Percentiles rank a stretch among this genome's conserved stretches.
These are phyloP conservation scores for Nakazawaea anatomiae DNA, from an alignment of 805 yeast genomes.

Conservation along the genomic window DNA sequence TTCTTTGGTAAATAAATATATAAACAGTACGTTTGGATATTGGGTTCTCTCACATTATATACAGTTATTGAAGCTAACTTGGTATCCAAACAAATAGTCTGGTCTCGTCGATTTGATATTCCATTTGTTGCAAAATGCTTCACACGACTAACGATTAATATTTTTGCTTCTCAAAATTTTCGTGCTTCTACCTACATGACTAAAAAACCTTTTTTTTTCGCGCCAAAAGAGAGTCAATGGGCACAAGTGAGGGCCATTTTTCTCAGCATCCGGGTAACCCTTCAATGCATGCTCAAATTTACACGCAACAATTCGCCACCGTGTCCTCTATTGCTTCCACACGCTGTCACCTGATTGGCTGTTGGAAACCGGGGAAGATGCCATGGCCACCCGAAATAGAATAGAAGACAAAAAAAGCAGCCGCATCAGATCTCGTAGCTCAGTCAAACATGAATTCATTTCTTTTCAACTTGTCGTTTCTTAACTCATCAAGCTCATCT, in stretches of 20 bases:
- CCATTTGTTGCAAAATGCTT: neutral
- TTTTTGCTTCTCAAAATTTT: neutral
- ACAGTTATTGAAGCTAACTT: neutral
- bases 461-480: constrained; percentile 12
- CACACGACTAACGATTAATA: neutral
- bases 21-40: neutral
- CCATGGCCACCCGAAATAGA: neutral
- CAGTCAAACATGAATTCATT: constrained; percentile 7
- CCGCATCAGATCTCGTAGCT: neutral
- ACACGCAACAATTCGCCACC: constrained; percentile 1
- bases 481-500: constrained; percentile 35
- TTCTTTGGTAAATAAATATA: neutral
- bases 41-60: too few relatives aligned
- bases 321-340: neutral
- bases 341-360: constrained; percentile 2
- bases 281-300: neutral
- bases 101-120: too few relatives aligned
- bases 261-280: neutral
- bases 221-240: neutral
- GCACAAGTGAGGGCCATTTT: neutral
- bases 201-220: neutral
- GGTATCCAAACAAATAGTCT: too few relatives aligned
- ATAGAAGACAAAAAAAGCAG: neutral
- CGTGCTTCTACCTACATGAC: neutral
- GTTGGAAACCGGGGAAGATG: neutral